phyloP scores from a whole-genome alignment of 2,329 filamentous ascomycete species.

The Pseudogymnoascus sp. region DNA sequence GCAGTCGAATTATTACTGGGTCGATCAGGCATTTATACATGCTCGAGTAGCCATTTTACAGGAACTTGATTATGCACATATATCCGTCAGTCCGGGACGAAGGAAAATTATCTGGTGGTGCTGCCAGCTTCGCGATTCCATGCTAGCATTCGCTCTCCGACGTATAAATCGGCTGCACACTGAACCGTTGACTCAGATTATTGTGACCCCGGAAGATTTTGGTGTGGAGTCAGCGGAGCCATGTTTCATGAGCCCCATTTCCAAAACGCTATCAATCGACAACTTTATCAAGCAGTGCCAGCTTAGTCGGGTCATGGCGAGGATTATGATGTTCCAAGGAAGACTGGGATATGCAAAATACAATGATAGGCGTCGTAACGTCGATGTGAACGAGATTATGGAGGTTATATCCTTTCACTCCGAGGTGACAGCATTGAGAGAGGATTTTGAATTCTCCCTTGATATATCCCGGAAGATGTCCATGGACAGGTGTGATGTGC shows the following conservation, averaged over 20 bases:
- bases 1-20: constrained; percentile 10
- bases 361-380: neutral
- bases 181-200: neutral
- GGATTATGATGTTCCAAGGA: constrained; percentile 8
- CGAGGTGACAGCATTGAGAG: neutral
- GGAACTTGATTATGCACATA: neutral
- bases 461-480: neutral
- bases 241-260: constrained; percentile 1
- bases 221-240: constrained; percentile 3
- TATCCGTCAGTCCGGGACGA: neutral
- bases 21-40: constrained; percentile 10
- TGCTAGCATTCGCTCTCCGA: constrained; percentile 8
- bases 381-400: constrained; percentile 4
- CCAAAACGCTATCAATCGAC: neutral
- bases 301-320: constrained; percentile 10
- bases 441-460: constrained; percentile 2
- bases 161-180: constrained; percentile 7
- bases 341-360: constrained; percentile 1
- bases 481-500: neutral
- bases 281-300: constrained; percentile 10
- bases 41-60: neutral
- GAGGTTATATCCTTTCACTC: constrained; percentile 9
- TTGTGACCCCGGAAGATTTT: neutral
- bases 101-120: constrained; percentile 10
- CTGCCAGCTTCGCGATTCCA: constrained; percentile 5